Conservation (phyloP, 352 stramenopile species). For the Thalassiosira delicatula region DNA sequence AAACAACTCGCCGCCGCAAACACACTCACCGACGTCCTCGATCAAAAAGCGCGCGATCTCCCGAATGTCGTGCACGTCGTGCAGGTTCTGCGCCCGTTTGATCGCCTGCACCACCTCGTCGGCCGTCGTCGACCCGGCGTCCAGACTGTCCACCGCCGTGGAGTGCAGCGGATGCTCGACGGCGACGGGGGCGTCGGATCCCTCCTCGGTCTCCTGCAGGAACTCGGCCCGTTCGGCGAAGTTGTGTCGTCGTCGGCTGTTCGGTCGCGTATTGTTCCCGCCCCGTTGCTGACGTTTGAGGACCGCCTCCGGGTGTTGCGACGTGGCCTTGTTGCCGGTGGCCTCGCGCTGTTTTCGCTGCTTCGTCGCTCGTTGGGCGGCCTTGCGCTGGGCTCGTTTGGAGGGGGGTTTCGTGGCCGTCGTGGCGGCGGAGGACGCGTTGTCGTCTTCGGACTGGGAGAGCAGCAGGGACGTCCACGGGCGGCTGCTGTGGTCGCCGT, state of each 20-base stretch:
- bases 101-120: slow-evolving; percentile 81
- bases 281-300: slow-evolving; percentile 47
- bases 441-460: slow-evolving; percentile 7
- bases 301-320: slow-evolving; percentile 51
- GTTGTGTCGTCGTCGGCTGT: slow-evolving; percentile 49
- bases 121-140: slow-evolving; percentile 59
- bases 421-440: background rate
- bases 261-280: slow-evolving; percentile 10
- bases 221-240: slow-evolving; percentile 38
- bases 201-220: slow-evolving; percentile 31
- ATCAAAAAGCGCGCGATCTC: slow-evolving; percentile 82
- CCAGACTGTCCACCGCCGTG: slow-evolving; percentile 55
- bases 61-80: slow-evolving; percentile 74
- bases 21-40: slow-evolving; percentile 62
- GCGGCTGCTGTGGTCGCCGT: background rate
- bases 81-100: slow-evolving; percentile 80
- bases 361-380: slow-evolving; percentile 72
- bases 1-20: background rate
- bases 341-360: slow-evolving; percentile 33
- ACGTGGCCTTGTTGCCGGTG: slow-evolving; percentile 39
- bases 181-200: slow-evolving; percentile 27
- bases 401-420: slow-evolving; percentile 6
- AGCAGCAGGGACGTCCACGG: slow-evolving; percentile 16
- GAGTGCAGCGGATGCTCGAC: slow-evolving; percentile 67
- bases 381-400: slow-evolving; percentile 74